A percentile compares a stretch with the other conserved stretches of the same genome.
Evolutionary conservation across 805 yeast species (phyloP).

Genomic region (Starmerella bacillaris): DNA sequence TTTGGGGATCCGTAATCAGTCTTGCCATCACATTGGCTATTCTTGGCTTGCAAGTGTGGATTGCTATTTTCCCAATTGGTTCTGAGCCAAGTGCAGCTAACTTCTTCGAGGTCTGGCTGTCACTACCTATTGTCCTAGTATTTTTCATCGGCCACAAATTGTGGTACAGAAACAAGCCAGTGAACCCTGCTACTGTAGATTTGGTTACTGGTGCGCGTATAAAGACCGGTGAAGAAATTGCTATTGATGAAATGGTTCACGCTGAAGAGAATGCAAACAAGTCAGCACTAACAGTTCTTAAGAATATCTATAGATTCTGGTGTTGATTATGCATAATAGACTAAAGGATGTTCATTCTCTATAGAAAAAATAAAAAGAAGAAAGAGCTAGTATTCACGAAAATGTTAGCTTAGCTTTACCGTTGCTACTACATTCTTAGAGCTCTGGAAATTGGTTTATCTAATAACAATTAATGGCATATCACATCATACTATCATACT

Average conservation of each 20-base stretch:
- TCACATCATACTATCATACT: no score
- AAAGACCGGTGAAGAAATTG: conserved; percentile 10
- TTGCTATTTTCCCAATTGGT: conserved; percentile 50
- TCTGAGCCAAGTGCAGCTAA: conserved; percentile 20
- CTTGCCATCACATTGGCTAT: conserved; percentile 39
- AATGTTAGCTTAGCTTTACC: no score
- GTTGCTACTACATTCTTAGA: no score
- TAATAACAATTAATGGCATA: no score
- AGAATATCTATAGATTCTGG: conserved; percentile 3
- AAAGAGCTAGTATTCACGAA: no score
- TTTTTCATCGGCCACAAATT: conserved; percentile 37
- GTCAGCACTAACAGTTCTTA: background rate
- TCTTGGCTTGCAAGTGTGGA: conserved; percentile 62
- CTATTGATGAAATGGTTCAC: background rate
- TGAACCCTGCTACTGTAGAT: conserved; percentile 10
- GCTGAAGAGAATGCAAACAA: background rate
- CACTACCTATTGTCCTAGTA: conserved; percentile 26
- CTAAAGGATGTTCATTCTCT: no score
- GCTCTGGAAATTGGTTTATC: no score
- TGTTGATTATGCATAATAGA: no score
- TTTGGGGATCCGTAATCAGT: conserved; percentile 51
- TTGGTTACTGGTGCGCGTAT: conserved; percentile 14
- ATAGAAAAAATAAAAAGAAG: no score
- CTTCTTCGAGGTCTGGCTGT: conserved; percentile 40
- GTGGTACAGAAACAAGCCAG: conserved; percentile 11